A percentile compares a stretch with the other conserved stretches of the same genome.
Evolutionary conservation across 176 grass and related monocot species (phyloP).

Genomic region (Stipa capillata): DNA sequence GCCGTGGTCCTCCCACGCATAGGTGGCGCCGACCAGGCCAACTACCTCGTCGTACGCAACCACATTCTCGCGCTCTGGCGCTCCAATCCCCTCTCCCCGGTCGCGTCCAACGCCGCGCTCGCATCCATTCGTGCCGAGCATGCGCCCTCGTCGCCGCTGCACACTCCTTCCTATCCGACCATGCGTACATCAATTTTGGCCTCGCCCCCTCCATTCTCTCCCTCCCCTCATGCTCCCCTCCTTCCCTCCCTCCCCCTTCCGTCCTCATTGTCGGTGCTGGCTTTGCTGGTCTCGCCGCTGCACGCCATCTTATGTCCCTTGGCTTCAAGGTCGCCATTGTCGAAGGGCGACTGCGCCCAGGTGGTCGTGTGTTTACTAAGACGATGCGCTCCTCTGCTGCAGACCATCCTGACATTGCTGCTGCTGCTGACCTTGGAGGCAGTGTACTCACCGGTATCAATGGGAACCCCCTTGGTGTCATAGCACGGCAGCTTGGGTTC

Average conservation of each 20-base stretch:
- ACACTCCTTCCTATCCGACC: constrained; percentile 67
- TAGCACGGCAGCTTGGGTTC: constrained; percentile 85
- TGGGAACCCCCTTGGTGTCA: constrained; percentile 87
- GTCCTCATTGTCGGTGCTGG: constrained; percentile 80
- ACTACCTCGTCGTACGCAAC: constrained; percentile 95
- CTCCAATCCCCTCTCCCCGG: constrained; percentile 52
- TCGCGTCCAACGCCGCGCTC: constrained; percentile 57
- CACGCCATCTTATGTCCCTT: constrained; percentile 64
- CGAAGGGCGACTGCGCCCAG: constrained; percentile 74
- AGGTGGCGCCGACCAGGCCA: constrained; percentile 62
- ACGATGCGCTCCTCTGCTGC: constrained; percentile 59
- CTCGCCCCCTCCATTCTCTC: constrained; percentile 53
- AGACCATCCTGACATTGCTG: constrained; percentile 40
- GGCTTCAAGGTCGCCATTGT: constrained; percentile 87
- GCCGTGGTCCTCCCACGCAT: constrained; percentile 65
- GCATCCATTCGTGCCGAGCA: constrained; percentile 86
- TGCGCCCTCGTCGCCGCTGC: constrained; percentile 56
- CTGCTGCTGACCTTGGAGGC: constrained; percentile 87
- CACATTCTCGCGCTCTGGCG: constrained; percentile 90
- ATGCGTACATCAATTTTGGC: constrained; percentile 91
- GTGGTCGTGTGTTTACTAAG: constrained; percentile 90
- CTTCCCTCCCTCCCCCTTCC: constrained; percentile 52
- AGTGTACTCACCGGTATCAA: constrained; percentile 98
- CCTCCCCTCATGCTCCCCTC: constrained; percentile 38
- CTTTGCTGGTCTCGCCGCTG: constrained; percentile 67